A percentile compares a stretch with the other conserved stretches of the same genome.
Conservation (phyloP, 1,139 yeast species). For the Saccharomyces pastorianus region DNA sequence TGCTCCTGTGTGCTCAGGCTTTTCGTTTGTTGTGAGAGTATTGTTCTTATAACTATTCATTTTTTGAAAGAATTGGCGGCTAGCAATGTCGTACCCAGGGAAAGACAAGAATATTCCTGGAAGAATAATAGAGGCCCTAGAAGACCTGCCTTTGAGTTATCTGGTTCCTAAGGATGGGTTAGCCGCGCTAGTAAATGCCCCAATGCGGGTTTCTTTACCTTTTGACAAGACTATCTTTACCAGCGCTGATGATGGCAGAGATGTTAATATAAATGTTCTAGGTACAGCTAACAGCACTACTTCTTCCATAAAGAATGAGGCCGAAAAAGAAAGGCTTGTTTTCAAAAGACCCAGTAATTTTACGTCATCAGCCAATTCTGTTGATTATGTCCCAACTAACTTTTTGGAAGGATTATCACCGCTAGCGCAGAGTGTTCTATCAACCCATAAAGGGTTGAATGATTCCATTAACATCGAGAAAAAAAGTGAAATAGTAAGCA, state of each 20-base stretch:
- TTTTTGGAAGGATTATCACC: constrained; percentile 19
- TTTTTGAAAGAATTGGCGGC: not conserved
- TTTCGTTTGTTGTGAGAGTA: not conserved
- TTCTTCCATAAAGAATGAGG: constrained; percentile 7
- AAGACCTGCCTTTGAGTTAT: constrained; percentile 23
- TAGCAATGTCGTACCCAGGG: constrained; percentile 20
- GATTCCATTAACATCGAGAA: constrained; percentile 1
- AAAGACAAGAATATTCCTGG: constrained; percentile 25
- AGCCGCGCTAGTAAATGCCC: constrained; percentile 12
- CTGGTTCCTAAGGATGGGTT: constrained; percentile 27
- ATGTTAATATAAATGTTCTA: not conserved
- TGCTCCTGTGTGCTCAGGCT: not conserved
- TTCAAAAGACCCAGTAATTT: constrained; percentile 15
- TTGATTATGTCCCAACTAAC: not conserved
- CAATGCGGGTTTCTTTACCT: constrained; percentile 10
- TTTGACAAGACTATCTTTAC: not conserved
- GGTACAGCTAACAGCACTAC: constrained; percentile 3
- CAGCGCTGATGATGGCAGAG: not conserved
- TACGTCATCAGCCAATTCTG: not conserved
- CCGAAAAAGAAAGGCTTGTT: constrained; percentile 8
- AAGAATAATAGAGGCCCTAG: constrained; percentile 22
- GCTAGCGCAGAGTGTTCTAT: constrained; percentile 9
- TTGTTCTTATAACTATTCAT: not conserved
- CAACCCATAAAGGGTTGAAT: not conserved
- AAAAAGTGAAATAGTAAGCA: not conserved